These are phyloP conservation scores for Candida gorgasii DNA, from an alignment of 805 yeast species.

Conservation along the genomic window DNA sequence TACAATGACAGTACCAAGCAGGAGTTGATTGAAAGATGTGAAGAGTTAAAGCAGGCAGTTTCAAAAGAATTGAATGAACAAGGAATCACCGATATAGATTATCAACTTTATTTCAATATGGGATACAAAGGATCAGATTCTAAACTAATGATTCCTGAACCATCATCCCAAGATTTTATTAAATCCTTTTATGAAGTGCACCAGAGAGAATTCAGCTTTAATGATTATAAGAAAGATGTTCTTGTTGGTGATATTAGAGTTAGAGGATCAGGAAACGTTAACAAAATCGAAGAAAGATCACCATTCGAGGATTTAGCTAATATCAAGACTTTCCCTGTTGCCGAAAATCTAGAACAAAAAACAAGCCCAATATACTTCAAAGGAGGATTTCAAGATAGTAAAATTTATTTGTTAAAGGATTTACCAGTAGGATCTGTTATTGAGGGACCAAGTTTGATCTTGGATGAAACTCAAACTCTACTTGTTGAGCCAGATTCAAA, in stretches of 20 bases:
- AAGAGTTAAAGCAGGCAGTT: constrained; percentile 15
- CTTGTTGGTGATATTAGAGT: constrained; percentile 74
- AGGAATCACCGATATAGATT: constrained; percentile 15
- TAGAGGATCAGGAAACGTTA: constrained; percentile 63
- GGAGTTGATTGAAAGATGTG: constrained; percentile 20
- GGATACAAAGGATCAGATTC: constrained; percentile 28
- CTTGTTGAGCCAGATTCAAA: constrained; percentile 62
- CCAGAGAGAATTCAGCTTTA: constrained; percentile 72
- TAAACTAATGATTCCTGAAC: constrained; percentile 25
- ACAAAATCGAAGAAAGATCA: constrained; percentile 46
- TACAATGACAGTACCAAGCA: constrained; percentile 25
- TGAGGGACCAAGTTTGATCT: constrained; percentile 72
- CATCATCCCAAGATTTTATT: constrained; percentile 29
- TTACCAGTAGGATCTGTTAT: constrained; percentile 54
- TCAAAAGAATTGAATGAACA: constrained; percentile 15
- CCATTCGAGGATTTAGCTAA: constrained; percentile 40
- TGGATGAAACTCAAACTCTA: constrained; percentile 81
- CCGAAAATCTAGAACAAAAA: constrained; percentile 2
- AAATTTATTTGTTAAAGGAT: constrained; percentile 50
- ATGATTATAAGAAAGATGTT: constrained; percentile 52
- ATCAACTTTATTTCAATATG: constrained; percentile 20
- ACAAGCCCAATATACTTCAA: constrained; percentile 53
- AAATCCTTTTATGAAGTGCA: constrained; percentile 56
- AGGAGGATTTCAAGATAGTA: constrained; percentile 48
- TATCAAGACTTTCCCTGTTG: constrained; percentile 4